Percentiles rank a stretch among this genome's conserved stretches.
Evolutionary conservation across 2,329 filamentous ascomycete species (phyloP).

Genomic region (Stemphylium lycopersici): DNA sequence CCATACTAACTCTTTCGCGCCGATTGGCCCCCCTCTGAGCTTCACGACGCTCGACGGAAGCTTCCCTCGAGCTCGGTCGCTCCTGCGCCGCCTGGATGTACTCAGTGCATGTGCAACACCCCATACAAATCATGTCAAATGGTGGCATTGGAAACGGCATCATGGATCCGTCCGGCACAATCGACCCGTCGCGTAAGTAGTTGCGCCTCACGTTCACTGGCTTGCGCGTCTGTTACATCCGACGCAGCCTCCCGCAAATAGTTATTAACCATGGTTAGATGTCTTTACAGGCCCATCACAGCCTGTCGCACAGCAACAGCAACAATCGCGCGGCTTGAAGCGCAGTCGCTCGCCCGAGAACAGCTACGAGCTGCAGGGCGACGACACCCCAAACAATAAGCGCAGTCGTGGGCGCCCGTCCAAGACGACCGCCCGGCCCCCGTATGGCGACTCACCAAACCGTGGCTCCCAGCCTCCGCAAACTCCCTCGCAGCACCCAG

Average conservation of each 20-base stretch:
- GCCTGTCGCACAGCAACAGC: constrained; percentile 40
- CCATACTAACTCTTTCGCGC: constrained; percentile 15
- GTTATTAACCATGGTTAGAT: constrained; percentile 36
- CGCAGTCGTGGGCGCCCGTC: constrained; percentile 62
- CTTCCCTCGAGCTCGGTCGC: constrained; percentile 40
- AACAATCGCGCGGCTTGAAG: constrained; percentile 46
- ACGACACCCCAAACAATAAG: constrained; percentile 25
- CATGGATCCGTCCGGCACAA: constrained; percentile 51
- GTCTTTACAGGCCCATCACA: constrained; percentile 40
- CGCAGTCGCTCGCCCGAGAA: constrained; percentile 51
- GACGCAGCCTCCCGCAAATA: constrained; percentile 27
- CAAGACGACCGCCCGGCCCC: constrained; percentile 56
- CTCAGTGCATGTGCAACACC: constrained; percentile 44
- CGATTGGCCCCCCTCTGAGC: constrained; percentile 31
- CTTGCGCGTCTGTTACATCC: constrained; percentile 42
- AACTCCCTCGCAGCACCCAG: constrained; percentile 56
- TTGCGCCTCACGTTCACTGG: constrained; percentile 13
- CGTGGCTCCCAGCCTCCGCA: constrained; percentile 58
- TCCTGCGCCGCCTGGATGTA: constrained; percentile 49
- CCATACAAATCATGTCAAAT: constrained; percentile 47
- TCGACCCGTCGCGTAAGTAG: constrained; percentile 45
- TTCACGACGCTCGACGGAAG: constrained; percentile 22
- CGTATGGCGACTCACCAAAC: constrained; percentile 59
- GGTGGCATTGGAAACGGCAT: constrained; percentile 49
- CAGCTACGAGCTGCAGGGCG: constrained; percentile 43